Base-by-base conservation (phyloP, 139 green algal species). In the Coelastrella sp. region DNA sequence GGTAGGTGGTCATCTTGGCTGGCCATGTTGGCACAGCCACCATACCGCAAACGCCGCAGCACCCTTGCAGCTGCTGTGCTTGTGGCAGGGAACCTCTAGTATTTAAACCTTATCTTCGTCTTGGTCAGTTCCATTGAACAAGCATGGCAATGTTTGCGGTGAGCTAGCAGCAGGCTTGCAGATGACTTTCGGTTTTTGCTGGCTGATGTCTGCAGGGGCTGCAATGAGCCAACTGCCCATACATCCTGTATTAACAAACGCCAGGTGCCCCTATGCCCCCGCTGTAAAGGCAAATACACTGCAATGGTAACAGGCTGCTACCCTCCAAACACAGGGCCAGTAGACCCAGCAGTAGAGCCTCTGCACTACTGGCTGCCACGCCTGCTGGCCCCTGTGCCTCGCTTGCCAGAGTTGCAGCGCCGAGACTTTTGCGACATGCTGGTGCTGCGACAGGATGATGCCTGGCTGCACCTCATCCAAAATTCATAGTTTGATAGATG, bases 341-440 rank as follows among this genome's bases (percentile, higher is more conserved):
- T 27, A 49, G 78, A 91, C 78, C 49, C 35, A 12, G 19, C 7
- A 14, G 24, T 91, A 6, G 87, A 91, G 87, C 87, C 87, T 3
- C 79, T 91, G 78, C 70, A 72, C 6, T 91, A 87, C 63, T 91
- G 87, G 87, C 87, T 91, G 87, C 87, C 87, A 11, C 87, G 87
- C 65, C 57, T 91, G 65, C 87, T 91, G 8, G 56, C 61, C 7
- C 66, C 78, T 15, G 56, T 87, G 35, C 87, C 87, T 7, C 66
- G 65, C 17, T 60, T 91, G 20, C 24, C 25, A 11, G 19, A 57
- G 20, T 8, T 58, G 3, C 63, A 78, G 87, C 87, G 87, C 65
- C 87, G 79, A 19, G 78, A 91, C 8, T 91, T 91, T 66, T 91
- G 87, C 20, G 87, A 91, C 78, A 80, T 82, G 78, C 78, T 91